Percentiles rank a stretch among this genome's conserved stretches.
phyloP scores from a whole-genome alignment of 2,329 filamentous ascomycete species.

The Aspergillus ibericus region DNA sequence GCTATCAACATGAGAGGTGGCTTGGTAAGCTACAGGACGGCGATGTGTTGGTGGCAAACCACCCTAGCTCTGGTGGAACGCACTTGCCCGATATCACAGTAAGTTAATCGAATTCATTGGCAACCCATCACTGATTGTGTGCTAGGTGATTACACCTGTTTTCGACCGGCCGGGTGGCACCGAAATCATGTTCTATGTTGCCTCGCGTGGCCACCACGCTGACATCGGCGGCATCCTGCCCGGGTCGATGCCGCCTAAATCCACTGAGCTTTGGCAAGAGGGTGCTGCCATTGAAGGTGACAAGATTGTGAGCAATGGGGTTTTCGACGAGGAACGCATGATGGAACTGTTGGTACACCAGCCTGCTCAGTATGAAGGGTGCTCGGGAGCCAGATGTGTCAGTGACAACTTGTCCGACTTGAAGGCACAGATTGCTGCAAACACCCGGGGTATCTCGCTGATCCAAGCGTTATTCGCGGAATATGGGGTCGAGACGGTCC shows the following conservation, averaged over 20 bases:
- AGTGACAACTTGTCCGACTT: slow-evolving; percentile 83
- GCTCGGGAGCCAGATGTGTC: slow-evolving; percentile 74
- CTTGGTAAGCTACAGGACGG: slow-evolving; percentile 73
- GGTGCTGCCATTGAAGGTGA: slow-evolving; percentile 49
- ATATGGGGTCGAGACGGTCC: slow-evolving; percentile 73
- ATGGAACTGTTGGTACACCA: slow-evolving; percentile 70
- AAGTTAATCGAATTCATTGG: slow-evolving; percentile 35
- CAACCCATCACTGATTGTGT: not conserved
- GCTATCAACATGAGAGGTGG: slow-evolving; percentile 78
- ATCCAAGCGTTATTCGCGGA: slow-evolving; percentile 74
- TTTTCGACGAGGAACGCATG: slow-evolving; percentile 76
- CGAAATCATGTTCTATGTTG: slow-evolving; percentile 78
- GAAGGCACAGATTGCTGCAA: slow-evolving; percentile 83
- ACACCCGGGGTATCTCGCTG: slow-evolving; percentile 79
- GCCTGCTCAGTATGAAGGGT: slow-evolving; percentile 72
- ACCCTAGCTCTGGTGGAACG: slow-evolving; percentile 80
- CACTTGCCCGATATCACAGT: slow-evolving; percentile 79
- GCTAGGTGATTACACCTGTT: slow-evolving; percentile 67
- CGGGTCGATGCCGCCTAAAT: slow-evolving; percentile 72
- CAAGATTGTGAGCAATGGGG: slow-evolving; percentile 71
- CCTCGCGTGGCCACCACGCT: slow-evolving; percentile 76
- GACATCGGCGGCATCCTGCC: slow-evolving; percentile 83
- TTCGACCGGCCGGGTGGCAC: slow-evolving; percentile 64
- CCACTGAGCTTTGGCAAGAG: slow-evolving; percentile 49
- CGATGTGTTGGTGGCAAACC: slow-evolving; percentile 81